Conservation (phyloP, 768 basidiomycete genomes). For the Dacryopinax spathularia region DNA sequence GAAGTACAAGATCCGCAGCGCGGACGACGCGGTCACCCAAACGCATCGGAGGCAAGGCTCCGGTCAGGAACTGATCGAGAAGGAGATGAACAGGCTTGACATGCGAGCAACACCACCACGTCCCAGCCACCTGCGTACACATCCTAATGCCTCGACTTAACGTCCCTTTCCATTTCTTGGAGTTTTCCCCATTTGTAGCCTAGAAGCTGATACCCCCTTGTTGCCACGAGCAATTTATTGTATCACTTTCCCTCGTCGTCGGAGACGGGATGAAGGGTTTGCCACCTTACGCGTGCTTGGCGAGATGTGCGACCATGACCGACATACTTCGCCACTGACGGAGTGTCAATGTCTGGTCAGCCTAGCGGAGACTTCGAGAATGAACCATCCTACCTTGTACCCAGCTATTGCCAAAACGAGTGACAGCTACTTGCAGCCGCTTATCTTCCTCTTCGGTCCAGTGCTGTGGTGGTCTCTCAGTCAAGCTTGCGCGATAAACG, state of each 20-base stretch:
- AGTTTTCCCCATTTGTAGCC: neutral
- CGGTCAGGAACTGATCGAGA: constrained; percentile 2
- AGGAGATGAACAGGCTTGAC: constrained; percentile 6
- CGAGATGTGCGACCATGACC: neutral
- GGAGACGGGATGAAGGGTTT: neutral
- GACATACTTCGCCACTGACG: neutral
- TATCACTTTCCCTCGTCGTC: neutral
- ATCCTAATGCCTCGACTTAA: neutral
- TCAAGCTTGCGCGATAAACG: neutral
- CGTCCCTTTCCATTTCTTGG: neutral
- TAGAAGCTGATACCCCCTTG: neutral
- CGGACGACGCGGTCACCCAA: constrained; percentile 18
- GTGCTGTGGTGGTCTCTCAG: neutral
- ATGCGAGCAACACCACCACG: neutral
- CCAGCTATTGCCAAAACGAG: neutral
- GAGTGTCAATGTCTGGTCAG: too few relatives aligned
- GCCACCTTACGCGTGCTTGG: neutral
- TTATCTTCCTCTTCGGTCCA: neutral
- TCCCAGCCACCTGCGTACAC: neutral
- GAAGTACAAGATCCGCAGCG: constrained; percentile 62
- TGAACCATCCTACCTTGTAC: neutral
- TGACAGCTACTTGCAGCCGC: neutral
- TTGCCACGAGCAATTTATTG: neutral
- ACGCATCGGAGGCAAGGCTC: neutral
- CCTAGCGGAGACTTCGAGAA: too few relatives aligned